These are phyloP conservation scores for Pichia sorboxylosa DNA, from an alignment of 1,139 yeast species.

Conservation along the genomic window DNA sequence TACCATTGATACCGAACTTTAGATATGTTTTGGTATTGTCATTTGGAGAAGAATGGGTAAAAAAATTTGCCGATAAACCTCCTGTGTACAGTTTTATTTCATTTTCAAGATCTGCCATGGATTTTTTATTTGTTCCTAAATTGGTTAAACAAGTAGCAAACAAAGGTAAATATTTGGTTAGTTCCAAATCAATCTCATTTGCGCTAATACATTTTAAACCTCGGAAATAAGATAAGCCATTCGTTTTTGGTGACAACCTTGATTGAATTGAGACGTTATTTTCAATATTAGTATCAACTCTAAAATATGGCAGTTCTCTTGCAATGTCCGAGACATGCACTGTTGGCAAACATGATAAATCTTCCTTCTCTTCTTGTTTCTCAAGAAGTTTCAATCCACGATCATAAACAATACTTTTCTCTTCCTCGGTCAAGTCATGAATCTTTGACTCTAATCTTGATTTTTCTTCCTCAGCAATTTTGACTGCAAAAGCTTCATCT, in stretches of 20 bases:
- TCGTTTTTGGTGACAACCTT: conserved; percentile 35
- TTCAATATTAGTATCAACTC: conserved; percentile 23
- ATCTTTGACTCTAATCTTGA: conserved; percentile 37
- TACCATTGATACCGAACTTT: conserved; percentile 51
- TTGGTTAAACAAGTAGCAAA: conserved; percentile 74
- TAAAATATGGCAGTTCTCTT: conserved; percentile 36
- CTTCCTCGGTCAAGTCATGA: conserved; percentile 38
- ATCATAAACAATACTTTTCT: conserved; percentile 43
- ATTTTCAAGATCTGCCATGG: conserved; percentile 77
- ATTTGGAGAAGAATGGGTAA: conserved; percentile 46
- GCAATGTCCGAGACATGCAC: conserved; percentile 64
- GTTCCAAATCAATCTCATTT: conserved; percentile 40
- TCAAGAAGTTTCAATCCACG: conserved; percentile 50
- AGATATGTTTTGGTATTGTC: conserved; percentile 35
- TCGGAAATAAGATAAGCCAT: conserved; percentile 62
- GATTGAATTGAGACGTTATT: conserved; percentile 22
- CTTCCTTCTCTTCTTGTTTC: conserved; percentile 59
- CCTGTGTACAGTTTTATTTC: conserved; percentile 77
- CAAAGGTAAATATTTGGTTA: conserved; percentile 62
- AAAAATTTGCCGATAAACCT: conserved; percentile 54
- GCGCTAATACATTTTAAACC: conserved; percentile 36
- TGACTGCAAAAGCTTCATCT: conserved; percentile 37
- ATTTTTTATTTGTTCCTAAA: conserved; percentile 61
- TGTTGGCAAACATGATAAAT: conserved; percentile 70
- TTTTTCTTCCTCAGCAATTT: conserved; percentile 44